phyloP scores from a whole-genome alignment of 495 filamentous ascomycete genomes.

The Podospora pseudoanserina region DNA sequence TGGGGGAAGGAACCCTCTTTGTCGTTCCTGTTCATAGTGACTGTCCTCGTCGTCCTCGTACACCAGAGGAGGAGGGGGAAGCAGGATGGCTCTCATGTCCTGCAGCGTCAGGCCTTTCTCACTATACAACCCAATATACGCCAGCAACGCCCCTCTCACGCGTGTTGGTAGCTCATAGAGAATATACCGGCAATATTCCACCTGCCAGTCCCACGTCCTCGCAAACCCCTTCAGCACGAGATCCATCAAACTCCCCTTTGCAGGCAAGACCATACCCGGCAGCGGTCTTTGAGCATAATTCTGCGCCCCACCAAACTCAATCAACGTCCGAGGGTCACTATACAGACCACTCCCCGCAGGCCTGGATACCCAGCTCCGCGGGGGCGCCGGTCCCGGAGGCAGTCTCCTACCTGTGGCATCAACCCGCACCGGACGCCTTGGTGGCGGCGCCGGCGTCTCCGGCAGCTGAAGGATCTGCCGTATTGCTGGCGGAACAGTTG shows the following conservation, averaged over 20 bases:
- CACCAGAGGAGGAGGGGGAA: constrained; percentile 30
- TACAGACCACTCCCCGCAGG: neutral
- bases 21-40: constrained; percentile 4
- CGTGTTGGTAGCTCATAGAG: constrained; percentile 60
- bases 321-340: neutral
- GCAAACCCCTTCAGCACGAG: constrained; percentile 58
- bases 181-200: constrained; percentile 63
- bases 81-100: constrained; percentile 41
- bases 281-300: neutral
- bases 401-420: constrained; percentile 45
- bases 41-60: constrained; percentile 30
- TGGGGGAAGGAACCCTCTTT: constrained; percentile 9
- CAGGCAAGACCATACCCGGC: constrained; percentile 27
- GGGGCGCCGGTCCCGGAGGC: constrained; percentile 65
- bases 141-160: constrained; percentile 58
- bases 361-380: constrained; percentile 61
- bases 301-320: neutral
- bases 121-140: constrained; percentile 51
- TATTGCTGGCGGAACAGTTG: constrained; percentile 49
- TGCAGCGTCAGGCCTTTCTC: constrained; percentile 46
- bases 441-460: constrained; percentile 63
- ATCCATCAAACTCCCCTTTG: constrained; percentile 53
- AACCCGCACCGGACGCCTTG: constrained; percentile 50
- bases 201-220: constrained; percentile 64
- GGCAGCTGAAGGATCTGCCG: constrained; percentile 63